Evolutionary conservation across 345 rosid genomes (phyloP).

Genomic region (Heritiera littoralis): DNA sequence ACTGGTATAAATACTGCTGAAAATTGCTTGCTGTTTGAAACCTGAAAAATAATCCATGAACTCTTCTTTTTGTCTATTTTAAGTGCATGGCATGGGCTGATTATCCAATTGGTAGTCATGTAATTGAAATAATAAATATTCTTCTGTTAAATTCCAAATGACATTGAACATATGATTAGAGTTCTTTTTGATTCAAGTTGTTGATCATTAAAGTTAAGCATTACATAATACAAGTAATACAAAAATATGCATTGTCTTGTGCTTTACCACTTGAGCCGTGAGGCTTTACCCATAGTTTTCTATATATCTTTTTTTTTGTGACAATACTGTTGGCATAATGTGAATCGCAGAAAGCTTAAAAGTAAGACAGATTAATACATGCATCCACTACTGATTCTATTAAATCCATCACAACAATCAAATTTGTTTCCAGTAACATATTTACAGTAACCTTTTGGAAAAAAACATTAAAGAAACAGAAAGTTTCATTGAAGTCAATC

Average conservation of each 20-base stretch:
- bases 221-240: background rate
- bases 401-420: background rate
- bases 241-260: background rate
- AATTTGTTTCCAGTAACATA: background rate
- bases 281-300: background rate
- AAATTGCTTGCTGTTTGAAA: no score
- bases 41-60: no score
- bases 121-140: no score
- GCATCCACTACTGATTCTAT: background rate
- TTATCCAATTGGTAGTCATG: no score
- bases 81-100: no score
- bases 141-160: no score
- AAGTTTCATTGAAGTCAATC: conserved; percentile 54
- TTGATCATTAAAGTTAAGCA: background rate
- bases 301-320: background rate
- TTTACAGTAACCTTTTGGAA: background rate
- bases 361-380: background rate
- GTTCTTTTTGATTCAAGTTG: background rate
- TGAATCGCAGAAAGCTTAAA: background rate
- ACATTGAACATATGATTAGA: no score
- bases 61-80: no score
- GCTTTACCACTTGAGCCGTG: background rate
- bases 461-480: background rate
- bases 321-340: background rate
- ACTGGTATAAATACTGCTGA: no score